These are phyloP conservation scores for Chalciporus piperatus DNA, from an alignment of 768 basidiomycete species.

Conservation along the genomic window DNA sequence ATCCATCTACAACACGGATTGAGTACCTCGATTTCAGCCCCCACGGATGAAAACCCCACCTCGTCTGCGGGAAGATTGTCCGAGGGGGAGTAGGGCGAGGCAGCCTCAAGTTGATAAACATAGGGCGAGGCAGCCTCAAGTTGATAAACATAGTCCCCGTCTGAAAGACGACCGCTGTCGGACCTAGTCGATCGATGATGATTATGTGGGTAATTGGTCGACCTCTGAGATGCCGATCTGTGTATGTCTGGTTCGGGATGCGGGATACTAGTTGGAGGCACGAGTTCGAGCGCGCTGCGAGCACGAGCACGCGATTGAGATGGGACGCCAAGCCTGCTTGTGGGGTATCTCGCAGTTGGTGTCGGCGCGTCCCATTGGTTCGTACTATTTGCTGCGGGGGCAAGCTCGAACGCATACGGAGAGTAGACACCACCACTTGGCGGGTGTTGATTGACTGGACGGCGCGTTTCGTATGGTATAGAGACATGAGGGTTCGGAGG, in stretches of 20 bases:
- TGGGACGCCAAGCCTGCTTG: constrained; percentile 16
- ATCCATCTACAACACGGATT: constrained; percentile 24
- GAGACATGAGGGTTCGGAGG: constrained; percentile 34
- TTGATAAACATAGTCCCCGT: constrained; percentile 12
- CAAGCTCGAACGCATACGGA: constrained; percentile 31
- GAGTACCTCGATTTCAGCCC: constrained; percentile 4
- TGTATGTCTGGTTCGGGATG: constrained; percentile 56
- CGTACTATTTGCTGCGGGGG: constrained; percentile 17
- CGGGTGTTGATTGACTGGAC: constrained; percentile 30
- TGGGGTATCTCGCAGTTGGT: constrained; percentile 24
- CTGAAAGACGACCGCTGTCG: constrained; percentile 30
- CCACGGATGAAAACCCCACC: constrained; percentile 34
- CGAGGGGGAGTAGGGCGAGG: constrained; percentile 36
- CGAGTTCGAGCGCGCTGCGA: constrained; percentile 34
- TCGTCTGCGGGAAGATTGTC: constrained; percentile 35
- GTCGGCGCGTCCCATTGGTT: constrained; percentile 37
- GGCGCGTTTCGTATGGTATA: constrained; percentile 37
- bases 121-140: constrained; percentile 27
- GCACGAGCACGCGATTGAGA: constrained; percentile 36
- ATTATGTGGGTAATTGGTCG: constrained; percentile 25
- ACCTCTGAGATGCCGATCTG: constrained; percentile 42
- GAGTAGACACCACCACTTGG: constrained; percentile 28
- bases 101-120: constrained; percentile 18
- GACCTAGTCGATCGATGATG: constrained; percentile 40
- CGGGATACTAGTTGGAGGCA: constrained; percentile 29